These are phyloP conservation scores for Ligustrum vulgare DNA, from an alignment of 257 asterid genomes.

Conservation along the genomic window DNA sequence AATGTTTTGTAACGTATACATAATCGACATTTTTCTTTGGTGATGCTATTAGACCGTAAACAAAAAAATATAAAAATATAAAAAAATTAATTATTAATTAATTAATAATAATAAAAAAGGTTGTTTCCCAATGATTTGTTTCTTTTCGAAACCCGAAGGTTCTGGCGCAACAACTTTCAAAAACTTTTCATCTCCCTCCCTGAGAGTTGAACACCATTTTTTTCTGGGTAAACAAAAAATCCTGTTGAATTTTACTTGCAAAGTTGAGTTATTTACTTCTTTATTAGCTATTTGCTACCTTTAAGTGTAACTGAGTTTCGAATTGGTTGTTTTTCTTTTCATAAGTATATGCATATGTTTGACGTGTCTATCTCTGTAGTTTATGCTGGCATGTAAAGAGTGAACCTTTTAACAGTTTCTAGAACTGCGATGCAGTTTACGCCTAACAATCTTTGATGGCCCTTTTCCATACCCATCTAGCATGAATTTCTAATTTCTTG, in stretches of 20 bases:
- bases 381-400: background rate
- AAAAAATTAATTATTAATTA: too few relatives aligned
- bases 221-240: background rate
- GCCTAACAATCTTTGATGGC: conserved; percentile 28
- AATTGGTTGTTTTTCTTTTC: background rate
- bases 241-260: conserved; percentile 1
- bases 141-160: background rate
- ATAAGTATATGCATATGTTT: background rate
- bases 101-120: too few relatives aligned
- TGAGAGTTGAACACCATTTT: background rate
- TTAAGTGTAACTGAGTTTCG: background rate
- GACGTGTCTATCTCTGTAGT: background rate
- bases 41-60: too few relatives aligned
- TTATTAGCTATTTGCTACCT: background rate
- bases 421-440: conserved; percentile 28
- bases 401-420: conserved; percentile 26
- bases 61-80: too few relatives aligned
- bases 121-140: background rate
- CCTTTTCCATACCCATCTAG: conserved; percentile 5
- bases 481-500: conserved; percentile 25
- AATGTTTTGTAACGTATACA: too few relatives aligned
- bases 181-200: background rate
- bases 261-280: background rate
- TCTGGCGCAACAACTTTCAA: background rate
- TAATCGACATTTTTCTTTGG: too few relatives aligned